These are phyloP conservation scores for Nyctanthes arbortristis DNA, from an alignment of 257 asterid genomes.

Conservation along the genomic window DNA sequence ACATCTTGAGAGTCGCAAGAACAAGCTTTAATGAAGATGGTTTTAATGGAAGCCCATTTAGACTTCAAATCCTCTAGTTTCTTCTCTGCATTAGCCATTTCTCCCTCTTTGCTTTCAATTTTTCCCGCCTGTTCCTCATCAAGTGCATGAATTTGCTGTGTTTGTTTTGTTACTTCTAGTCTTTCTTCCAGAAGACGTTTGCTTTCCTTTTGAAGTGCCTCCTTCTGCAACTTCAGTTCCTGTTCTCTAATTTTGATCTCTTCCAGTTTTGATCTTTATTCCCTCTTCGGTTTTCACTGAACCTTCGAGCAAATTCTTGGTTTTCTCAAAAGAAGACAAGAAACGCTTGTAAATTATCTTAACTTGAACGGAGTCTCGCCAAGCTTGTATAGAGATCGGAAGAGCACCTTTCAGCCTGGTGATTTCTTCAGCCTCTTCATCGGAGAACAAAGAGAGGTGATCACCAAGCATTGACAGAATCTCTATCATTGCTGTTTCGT, in stretches of 20 bases:
- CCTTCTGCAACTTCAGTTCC: conserved; percentile 7
- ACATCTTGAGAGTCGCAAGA: no score
- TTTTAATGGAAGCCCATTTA: background rate
- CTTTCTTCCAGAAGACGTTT: background rate
- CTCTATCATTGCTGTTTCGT: conserved; percentile 12
- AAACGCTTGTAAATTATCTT: background rate
- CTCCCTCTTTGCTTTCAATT: conserved; percentile 1
- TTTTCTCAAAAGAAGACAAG: conserved; percentile 14
- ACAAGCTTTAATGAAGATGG: no score
- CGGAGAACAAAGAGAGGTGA: background rate
- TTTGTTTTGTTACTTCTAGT: background rate
- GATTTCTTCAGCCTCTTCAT: conserved; percentile 6
- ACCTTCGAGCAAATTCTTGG: background rate
- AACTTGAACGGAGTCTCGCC: background rate
- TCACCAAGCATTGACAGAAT: background rate
- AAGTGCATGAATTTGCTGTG: conserved; percentile 4
- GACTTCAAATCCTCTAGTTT: background rate
- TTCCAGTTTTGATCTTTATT: background rate
- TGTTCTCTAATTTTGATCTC: background rate
- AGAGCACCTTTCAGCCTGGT: background rate
- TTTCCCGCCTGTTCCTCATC: conserved; percentile 7
- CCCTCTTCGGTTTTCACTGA: background rate
- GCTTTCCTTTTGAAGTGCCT: background rate
- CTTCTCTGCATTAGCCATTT: background rate
- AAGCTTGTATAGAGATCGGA: background rate